These are phyloP conservation scores for Aspergillus homomorphus DNA, from an alignment of 495 filamentous ascomycete genomes.

Conservation along the genomic window DNA sequence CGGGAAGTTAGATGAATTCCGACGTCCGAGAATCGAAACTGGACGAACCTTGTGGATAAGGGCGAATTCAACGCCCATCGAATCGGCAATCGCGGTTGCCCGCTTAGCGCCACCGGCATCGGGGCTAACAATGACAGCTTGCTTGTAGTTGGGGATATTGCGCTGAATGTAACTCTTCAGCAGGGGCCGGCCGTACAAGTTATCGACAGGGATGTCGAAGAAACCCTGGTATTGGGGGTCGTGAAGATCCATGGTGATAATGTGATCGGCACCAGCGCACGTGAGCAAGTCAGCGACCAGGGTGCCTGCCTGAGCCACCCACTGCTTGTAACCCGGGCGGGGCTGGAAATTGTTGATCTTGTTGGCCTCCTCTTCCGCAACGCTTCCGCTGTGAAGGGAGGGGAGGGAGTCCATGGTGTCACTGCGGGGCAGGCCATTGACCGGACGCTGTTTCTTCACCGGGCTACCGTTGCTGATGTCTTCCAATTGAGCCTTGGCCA, in stretches of 20 bases:
- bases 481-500: slow-evolving; percentile 60
- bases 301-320: slow-evolving; percentile 97
- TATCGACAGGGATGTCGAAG: slow-evolving; percentile 98
- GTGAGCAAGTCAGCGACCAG: slow-evolving; percentile 91
- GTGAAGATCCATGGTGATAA: slow-evolving; percentile 95
- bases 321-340: slow-evolving; percentile 92
- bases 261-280: slow-evolving; percentile 92
- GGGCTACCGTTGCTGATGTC: slow-evolving; percentile 45
- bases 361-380: slow-evolving; percentile 21
- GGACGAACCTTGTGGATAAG: slow-evolving; percentile 90
- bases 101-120: slow-evolving; percentile 96
- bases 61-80: slow-evolving; percentile 87
- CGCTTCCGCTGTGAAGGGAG: slow-evolving; percentile 24
- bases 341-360: slow-evolving; percentile 63
- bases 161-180: slow-evolving; percentile 87
- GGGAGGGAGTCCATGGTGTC: slow-evolving; percentile 60
- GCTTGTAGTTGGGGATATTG: slow-evolving; percentile 79
- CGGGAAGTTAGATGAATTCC: slow-evolving; percentile 18
- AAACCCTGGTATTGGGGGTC: slow-evolving; percentile 99
- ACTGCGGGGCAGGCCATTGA: slow-evolving; percentile 47
- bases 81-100: slow-evolving; percentile 94
- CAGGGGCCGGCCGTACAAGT: slow-evolving; percentile 84
- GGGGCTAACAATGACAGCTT: slow-evolving; percentile 90
- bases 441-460: slow-evolving; percentile 36
- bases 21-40: slow-evolving; percentile 18